Percentiles rank a stretch among this genome's conserved stretches.
phyloP scores from a whole-genome alignment of 2,329 filamentous ascomycete genomes.

The Neocucurbitaria cava region DNA sequence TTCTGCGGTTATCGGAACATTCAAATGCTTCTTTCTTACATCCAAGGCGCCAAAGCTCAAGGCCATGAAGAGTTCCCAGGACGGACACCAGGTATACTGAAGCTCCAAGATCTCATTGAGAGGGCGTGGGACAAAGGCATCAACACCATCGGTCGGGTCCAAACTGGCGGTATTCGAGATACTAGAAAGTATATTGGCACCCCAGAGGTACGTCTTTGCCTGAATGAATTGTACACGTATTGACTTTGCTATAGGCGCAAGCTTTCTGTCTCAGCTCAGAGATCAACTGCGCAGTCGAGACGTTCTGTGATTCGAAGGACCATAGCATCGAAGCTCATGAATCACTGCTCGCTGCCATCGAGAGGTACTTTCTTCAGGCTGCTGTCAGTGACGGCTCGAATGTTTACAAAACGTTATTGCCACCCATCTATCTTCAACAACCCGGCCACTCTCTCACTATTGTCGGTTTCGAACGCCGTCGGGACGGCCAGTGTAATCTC shows the following conservation, averaged over 20 bases:
- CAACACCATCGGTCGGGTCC: constrained; percentile 73
- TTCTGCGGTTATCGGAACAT: constrained; percentile 97
- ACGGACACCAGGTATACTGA: constrained; percentile 75
- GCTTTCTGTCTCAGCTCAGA: constrained; percentile 75
- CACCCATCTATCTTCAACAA: constrained; percentile 91
- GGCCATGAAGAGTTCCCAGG: constrained; percentile 68
- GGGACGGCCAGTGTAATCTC: constrained; percentile 70
- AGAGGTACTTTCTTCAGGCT: constrained; percentile 73
- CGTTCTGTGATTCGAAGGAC: constrained; percentile 58
- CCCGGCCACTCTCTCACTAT: constrained; percentile 91
- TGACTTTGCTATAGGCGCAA: constrained; percentile 67
- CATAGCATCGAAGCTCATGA: constrained; percentile 57
- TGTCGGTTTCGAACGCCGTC: constrained; percentile 77
- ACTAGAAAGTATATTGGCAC: constrained; percentile 97
- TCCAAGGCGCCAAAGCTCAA: constrained; percentile 64
- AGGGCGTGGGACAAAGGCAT: constrained; percentile 86
- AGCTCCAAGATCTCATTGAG: constrained; percentile 87
- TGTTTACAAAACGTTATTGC: constrained; percentile 73
- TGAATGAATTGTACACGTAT: neutral
- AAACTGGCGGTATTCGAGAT: constrained; percentile 86
- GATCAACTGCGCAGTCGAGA: constrained; percentile 63
- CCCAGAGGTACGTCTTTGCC: constrained; percentile 68
- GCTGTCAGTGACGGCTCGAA: constrained; percentile 60
- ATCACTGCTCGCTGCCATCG: constrained; percentile 70
- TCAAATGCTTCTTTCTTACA: constrained; percentile 85